Conservation (phyloP, 2,329 filamentous ascomycete species). For the Hymenoscyphus fraxineus region DNA sequence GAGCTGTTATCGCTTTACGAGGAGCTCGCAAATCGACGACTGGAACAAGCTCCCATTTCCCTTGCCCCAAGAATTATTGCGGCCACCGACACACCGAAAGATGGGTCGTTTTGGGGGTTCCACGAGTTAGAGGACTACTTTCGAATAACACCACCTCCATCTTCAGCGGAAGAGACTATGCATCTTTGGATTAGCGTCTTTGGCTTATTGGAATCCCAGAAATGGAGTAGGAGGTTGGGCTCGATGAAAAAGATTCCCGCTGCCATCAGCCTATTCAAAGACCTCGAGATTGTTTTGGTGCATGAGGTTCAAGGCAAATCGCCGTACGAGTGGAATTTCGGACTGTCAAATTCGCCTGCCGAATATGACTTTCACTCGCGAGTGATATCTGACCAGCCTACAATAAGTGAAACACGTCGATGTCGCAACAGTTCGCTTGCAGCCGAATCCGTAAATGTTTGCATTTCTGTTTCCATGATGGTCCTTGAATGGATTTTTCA, state of each 20-base stretch:
- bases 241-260: not conserved
- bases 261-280: not conserved
- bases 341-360: not conserved
- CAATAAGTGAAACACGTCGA: not conserved
- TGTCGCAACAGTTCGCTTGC: not conserved
- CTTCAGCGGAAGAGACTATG: not conserved
- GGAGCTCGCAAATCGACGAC: not conserved
- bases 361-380: not conserved
- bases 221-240: not conserved
- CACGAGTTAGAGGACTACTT: not conserved
- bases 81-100: not conserved
- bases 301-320: not conserved
- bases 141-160: not conserved
- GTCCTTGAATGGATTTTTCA: not conserved
- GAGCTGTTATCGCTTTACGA: not conserved
- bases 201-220: conserved; percentile 1
- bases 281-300: not conserved
- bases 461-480: not conserved
- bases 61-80: not conserved
- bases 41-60: not conserved
- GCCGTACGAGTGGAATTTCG: not conserved
- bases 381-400: not conserved
- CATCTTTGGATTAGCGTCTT: not conserved
- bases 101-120: not conserved
- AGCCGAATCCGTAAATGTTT: not conserved